A percentile compares a stretch with the other conserved stretches of the same genome.
phyloP scores from a whole-genome alignment of 768 basidiomycete genomes.

The Suillus luteus region DNA sequence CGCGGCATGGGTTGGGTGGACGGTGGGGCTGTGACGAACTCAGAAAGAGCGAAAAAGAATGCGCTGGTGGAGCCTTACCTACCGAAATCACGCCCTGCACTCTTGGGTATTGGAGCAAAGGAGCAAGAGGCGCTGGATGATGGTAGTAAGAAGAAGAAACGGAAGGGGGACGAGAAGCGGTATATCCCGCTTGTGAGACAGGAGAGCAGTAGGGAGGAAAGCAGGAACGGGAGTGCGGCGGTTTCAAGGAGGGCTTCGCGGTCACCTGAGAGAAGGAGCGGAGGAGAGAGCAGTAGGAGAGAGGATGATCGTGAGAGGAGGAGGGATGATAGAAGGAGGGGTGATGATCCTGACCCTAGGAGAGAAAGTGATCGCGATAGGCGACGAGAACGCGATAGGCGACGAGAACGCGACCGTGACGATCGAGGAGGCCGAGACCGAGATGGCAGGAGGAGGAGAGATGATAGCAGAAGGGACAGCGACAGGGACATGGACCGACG shows the following conservation, averaged over 20 bases:
- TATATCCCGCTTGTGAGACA: constrained; percentile 84
- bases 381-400: constrained; percentile 34
- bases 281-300: constrained; percentile 13
- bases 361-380: constrained; percentile 25
- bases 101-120: constrained; percentile 94
- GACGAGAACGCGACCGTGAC: constrained; percentile 35
- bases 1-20: constrained; percentile 98
- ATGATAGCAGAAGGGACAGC: constrained; percentile 28
- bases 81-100: constrained; percentile 78
- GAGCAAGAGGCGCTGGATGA: constrained; percentile 75
- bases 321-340: constrained; percentile 18
- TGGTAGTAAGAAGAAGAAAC: constrained; percentile 57
- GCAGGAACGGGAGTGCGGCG: constrained; percentile 41
- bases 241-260: constrained; percentile 53
- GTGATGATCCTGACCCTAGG: constrained; percentile 15
- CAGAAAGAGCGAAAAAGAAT: constrained; percentile 50
- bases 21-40: constrained; percentile 66
- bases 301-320: constrained; percentile 21
- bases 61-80: constrained; percentile 78
- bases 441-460: constrained; percentile 30
- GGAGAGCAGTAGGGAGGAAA: constrained; percentile 47
- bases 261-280: constrained; percentile 42
- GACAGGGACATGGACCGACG: constrained; percentile 31
- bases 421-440: constrained; percentile 24
- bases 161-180: constrained; percentile 58